Base-by-base conservation (phyloP, 2,329 filamentous ascomycete genomes). In the Sphaerulina populicola region DNA sequence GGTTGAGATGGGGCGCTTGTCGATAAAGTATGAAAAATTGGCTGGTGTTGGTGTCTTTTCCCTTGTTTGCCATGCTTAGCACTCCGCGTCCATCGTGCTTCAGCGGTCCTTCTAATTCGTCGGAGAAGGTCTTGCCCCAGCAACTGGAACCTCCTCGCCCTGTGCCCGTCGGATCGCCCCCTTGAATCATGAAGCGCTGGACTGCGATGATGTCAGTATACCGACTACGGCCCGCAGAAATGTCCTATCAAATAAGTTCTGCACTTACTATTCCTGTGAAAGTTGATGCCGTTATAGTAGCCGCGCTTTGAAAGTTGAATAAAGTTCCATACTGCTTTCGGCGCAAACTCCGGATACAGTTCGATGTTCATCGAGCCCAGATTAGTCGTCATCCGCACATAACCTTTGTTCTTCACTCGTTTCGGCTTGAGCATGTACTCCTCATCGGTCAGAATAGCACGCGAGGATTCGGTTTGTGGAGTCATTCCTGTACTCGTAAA, bases 251-350 rank as follows among this genome's bases (percentile, higher is more conserved):
- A 1, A 27, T 6, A 7, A 6, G 23, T 27, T 27, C 23, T 27
- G 23, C 6, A 27, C 23, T 27, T 27, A 27, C 23, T 49, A 67
- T 94, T 96, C 56, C 93, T 82, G 69, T 98, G 93, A 66, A 98
- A 98, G 10, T 78, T 69, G 2, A 95, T 83, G 57, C 80, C 80
- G 46, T 81, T 82, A 72, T 97, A 98, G 70, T 95, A 96, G 0
- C 91, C 91, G 59, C 85, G 87, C 64, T 95, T 86, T 1, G 89
- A 81, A 4, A 98, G 74, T 50, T 86, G 83, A 47, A 94, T 80
- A 64, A 98, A 98, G 68, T 98, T 98, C 88, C 91, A 98, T 1
- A 97, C 93, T 0, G 93, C 89, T 61, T 86, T 86, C 1, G 93
- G 93, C 2, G 93, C 90, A 49, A 84, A 86, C 66, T 98, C 93